Evolutionary conservation across 305 asterid genomes (phyloP).

Genomic region (Caryopteris hybrid): DNA sequence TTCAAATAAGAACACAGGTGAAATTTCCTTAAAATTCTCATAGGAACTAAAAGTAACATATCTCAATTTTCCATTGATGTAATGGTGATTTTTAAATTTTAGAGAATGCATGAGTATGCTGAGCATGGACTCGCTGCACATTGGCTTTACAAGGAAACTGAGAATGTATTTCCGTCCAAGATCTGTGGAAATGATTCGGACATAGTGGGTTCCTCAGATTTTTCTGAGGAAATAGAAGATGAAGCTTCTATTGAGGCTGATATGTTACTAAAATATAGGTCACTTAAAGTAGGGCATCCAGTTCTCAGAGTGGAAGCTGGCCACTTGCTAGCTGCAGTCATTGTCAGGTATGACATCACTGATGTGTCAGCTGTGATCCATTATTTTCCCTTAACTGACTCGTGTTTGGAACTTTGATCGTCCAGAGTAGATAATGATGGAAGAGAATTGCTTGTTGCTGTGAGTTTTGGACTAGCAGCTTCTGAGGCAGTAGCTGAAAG

Average conservation of each 20-base stretch:
- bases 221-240: slow-evolving; percentile 54
- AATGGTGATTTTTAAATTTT: slow-evolving; percentile 14
- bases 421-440: slow-evolving; percentile 75
- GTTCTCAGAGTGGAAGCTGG: slow-evolving; percentile 96
- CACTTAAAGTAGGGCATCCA: slow-evolving; percentile 92
- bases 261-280: slow-evolving; percentile 44
- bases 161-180: slow-evolving; percentile 48
- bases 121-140: slow-evolving; percentile 99
- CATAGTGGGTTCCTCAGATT: slow-evolving; percentile 33
- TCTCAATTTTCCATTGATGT: slow-evolving; percentile 10
- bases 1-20: slow-evolving; percentile 97
- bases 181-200: slow-evolving; percentile 44
- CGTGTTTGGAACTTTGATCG: slow-evolving; percentile 24
- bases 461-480: slow-evolving; percentile 75
- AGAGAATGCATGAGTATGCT: slow-evolving; percentile 98
- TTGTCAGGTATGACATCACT: slow-evolving; percentile 61
- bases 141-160: slow-evolving; percentile 97
- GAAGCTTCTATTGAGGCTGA: slow-evolving; percentile 50
- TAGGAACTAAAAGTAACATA: not conserved
- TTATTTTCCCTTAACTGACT: slow-evolving; percentile 13
- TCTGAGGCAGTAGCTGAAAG: slow-evolving; percentile 88
- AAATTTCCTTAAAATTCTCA: slow-evolving; percentile 4
- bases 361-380: slow-evolving; percentile 16
- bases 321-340: slow-evolving; percentile 90
- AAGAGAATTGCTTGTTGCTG: slow-evolving; percentile 95